phyloP scores from a whole-genome alignment of 1,284 basidiomycete species.

The Porogramme epimiltina region DNA sequence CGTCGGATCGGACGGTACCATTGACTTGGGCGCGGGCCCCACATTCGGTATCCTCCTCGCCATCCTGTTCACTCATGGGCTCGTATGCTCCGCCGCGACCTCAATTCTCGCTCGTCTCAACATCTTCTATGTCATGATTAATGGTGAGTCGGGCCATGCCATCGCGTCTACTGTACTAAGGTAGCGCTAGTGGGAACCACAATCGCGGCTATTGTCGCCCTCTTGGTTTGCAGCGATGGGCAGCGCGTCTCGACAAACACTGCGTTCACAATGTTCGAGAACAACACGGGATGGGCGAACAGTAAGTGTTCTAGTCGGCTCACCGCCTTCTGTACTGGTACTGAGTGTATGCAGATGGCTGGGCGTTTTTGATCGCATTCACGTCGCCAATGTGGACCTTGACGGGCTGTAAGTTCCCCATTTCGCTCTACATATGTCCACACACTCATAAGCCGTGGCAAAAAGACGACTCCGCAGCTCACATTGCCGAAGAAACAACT shows the following conservation, averaged over 20 bases:
- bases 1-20: constrained; percentile 56
- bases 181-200: constrained; percentile 29
- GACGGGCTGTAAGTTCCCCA: constrained; percentile 61
- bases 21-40: constrained; percentile 53
- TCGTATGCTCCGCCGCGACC: constrained; percentile 74
- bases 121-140: constrained; percentile 65
- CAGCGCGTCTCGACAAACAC: constrained; percentile 65
- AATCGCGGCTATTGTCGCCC: constrained; percentile 62
- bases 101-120: constrained; percentile 66
- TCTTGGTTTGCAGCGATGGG: constrained; percentile 58
- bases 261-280: constrained; percentile 73
- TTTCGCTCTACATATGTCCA: not conserved
- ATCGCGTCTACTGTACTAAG: not conserved
- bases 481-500: constrained; percentile 74
- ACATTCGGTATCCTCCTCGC: constrained; percentile 69
- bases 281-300: constrained; percentile 70
- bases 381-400: constrained; percentile 81
- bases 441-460: not conserved
- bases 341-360: constrained; percentile 48
- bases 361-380: constrained; percentile 75
- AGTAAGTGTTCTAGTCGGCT: constrained; percentile 37
- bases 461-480: constrained; percentile 76
- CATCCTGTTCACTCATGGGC: constrained; percentile 63
- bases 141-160: constrained; percentile 40
- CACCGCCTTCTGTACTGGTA: not conserved